Evolutionary conservation across 2,329 filamentous ascomycete species (phyloP), one percentile per base, ranked within the genome.

Genomic region (Coniochaeta sp.): DNA sequence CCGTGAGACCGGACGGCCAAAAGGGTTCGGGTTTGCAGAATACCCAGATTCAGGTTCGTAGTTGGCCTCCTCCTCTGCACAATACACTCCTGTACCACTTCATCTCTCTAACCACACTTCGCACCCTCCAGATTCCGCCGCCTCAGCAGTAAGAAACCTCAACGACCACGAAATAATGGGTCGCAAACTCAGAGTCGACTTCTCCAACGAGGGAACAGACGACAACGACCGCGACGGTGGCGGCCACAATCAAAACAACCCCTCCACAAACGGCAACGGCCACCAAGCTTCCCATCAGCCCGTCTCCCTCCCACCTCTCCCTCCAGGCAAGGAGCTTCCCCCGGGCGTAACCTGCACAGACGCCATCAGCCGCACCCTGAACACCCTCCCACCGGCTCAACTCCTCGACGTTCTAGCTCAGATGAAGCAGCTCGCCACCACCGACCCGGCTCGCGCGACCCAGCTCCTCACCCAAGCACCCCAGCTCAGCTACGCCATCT

Each of bases 121-220:
- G 62, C 26, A n/a, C 34, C 24, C 58, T 40, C 44, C 62, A 86
- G 85, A 88, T 68, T 88, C 92, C 28, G 95, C 95, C 34, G 91
- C 93, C 40, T 96, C 92, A 1, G 95, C 95, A 2, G 93, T 98
- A 56, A 89, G 93, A 67, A 98, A 99, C 72, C 79, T 98, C 58
- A 96, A 98, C 77, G 92, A 96, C 73, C 88, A 91, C 76, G 93
- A 98, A 73, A 87, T 97, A 71, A 96, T 96, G 88, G 92, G 92
- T 60, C 86, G 95, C 69, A 96, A 96, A 74, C 83, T 99, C 64
- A 86, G 93, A 62, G 95, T 99, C 60, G 95, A 98, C 75, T 99
- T 96, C 76, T 95, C 91, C 62, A 96, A 96, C 73, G 93, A 97
- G 72, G 91, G 91, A 65, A 89, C 89, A 67, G 88, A 86, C 52